phyloP scores from a whole-genome alignment of 2,329 filamentous ascomycete genomes.

The Arthrobotrys conoides region DNA sequence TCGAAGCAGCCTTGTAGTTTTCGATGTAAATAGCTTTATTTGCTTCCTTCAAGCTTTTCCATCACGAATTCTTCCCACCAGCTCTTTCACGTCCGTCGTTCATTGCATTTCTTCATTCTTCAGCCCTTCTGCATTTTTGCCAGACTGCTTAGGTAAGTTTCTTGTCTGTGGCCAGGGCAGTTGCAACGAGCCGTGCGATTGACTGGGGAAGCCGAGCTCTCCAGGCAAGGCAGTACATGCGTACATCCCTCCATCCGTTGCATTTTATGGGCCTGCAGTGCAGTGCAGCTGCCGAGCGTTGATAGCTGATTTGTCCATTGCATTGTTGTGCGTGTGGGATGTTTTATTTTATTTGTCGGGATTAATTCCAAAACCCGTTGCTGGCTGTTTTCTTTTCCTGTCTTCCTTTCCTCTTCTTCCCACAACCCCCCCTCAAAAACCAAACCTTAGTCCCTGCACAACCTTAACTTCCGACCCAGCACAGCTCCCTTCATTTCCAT shows the following conservation, averaged over 20 bases:
- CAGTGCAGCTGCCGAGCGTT: constrained; percentile 21
- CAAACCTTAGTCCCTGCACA: constrained; percentile 18
- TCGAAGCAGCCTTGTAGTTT: constrained; percentile 35
- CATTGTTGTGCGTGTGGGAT: constrained; percentile 60
- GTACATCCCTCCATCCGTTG: constrained; percentile 21
- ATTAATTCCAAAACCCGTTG: constrained; percentile 43
- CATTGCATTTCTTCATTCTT: constrained; percentile 22
- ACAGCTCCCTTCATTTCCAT: constrained; percentile 34
- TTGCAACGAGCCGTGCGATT: constrained; percentile 20
- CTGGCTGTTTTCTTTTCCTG: constrained; percentile 32
- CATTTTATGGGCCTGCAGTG: constrained; percentile 23
- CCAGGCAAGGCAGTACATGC: constrained; percentile 14
- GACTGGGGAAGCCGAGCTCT: constrained; percentile 17
- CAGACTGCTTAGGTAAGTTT: constrained; percentile 24
- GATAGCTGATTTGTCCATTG: constrained; percentile 58
- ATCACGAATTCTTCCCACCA: constrained; percentile 25
- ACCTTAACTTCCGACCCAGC: constrained; percentile 32
- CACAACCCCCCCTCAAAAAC: constrained; percentile 30
- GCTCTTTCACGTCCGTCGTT: background rate
- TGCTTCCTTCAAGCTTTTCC: background rate
- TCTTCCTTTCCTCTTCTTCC: constrained; percentile 32
- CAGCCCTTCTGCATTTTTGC: constrained; percentile 54
- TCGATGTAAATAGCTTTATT: background rate
- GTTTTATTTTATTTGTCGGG: constrained; percentile 44
- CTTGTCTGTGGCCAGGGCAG: background rate